These are phyloP conservation scores for Amylocystis lapponica DNA, from an alignment of 768 basidiomycete genomes.

Conservation along the genomic window DNA sequence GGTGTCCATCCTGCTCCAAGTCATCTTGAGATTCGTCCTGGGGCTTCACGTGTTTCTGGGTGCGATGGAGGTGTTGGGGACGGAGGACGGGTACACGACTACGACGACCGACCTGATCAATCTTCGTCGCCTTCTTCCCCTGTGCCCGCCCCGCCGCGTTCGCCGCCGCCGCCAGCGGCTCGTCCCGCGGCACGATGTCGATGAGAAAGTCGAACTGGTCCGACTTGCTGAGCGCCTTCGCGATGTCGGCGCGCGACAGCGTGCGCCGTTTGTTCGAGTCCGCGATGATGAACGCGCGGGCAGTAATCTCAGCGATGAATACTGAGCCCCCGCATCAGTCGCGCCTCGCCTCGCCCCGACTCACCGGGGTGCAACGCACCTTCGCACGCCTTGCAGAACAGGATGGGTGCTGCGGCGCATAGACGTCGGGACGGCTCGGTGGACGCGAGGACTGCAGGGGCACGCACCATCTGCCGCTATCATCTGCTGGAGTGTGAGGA, in stretches of 20 bases:
- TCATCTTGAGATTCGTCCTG: too few species aligned
- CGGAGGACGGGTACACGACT: too few species aligned
- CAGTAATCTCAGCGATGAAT: constrained; percentile 96
- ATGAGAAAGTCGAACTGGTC: constrained; percentile 98
- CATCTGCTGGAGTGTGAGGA: constrained; percentile 48
- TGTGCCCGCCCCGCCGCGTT: constrained; percentile 8
- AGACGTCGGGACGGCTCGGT: neutral
- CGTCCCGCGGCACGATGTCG: constrained; percentile 90
- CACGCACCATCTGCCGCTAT: constrained; percentile 88
- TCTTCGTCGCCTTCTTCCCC: constrained; percentile 19
- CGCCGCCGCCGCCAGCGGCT: constrained; percentile 28
- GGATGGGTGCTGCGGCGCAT: constrained; percentile 68
- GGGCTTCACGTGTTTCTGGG: too few species aligned
- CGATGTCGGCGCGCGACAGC: constrained; percentile 87
- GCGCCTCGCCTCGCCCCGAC: neutral
- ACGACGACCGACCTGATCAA: constrained; percentile 1
- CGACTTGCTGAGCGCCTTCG: constrained; percentile 84
- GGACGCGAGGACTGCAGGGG: neutral
- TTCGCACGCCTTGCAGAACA: constrained; percentile 98
- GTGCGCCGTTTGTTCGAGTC: constrained; percentile 97
- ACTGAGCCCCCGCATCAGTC: constrained; percentile 54
- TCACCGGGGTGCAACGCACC: constrained; percentile 60
- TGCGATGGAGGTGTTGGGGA: too few species aligned
- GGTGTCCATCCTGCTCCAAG: too few species aligned
- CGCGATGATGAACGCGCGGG: constrained; percentile 91